These are phyloP conservation scores for Rhinocladiella similis DNA, from an alignment of 2,329 filamentous ascomycete genomes.

Conservation along the genomic window DNA sequence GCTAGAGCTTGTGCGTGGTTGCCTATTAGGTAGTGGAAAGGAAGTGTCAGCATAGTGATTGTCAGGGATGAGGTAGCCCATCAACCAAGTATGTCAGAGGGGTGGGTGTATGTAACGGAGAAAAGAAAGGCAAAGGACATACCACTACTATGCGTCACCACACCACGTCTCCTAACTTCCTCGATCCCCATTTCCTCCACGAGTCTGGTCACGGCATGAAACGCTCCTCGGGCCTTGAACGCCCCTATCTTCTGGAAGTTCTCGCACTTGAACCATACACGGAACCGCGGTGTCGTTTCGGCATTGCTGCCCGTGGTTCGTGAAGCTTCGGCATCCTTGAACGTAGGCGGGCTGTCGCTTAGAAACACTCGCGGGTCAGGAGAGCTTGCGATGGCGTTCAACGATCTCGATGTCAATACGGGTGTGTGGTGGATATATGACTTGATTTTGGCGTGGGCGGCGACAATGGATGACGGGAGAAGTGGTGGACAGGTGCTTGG, in stretches of 20 bases:
- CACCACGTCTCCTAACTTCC: slow-evolving; percentile 65
- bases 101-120: neutral
- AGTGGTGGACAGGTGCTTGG: slow-evolving; percentile 58
- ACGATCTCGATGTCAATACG: slow-evolving; percentile 74
- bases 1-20: slow-evolving; percentile 94
- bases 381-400: slow-evolving; percentile 73
- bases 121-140: slow-evolving; percentile 8
- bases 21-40: slow-evolving; percentile 51
- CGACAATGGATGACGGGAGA: slow-evolving; percentile 68
- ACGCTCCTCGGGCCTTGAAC: slow-evolving; percentile 89
- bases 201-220: slow-evolving; percentile 76
- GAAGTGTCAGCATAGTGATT: neutral
- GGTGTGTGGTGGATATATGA: slow-evolving; percentile 80
- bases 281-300: slow-evolving; percentile 56
- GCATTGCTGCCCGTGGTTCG: slow-evolving; percentile 55
- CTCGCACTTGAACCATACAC: slow-evolving; percentile 93
- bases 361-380: slow-evolving; percentile 51
- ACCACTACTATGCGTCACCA: slow-evolving; percentile 87
- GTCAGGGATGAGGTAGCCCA: too few relatives aligned
- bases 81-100: too few relatives aligned
- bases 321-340: slow-evolving; percentile 45
- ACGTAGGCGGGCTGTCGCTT: slow-evolving; percentile 20
- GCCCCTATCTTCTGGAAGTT: slow-evolving; percentile 88
- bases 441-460: slow-evolving; percentile 72
- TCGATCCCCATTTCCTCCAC: slow-evolving; percentile 63